These are phyloP conservation scores for Populus trichocarpa DNA, from an alignment of 441 rosid species.

Conservation along the genomic window DNA sequence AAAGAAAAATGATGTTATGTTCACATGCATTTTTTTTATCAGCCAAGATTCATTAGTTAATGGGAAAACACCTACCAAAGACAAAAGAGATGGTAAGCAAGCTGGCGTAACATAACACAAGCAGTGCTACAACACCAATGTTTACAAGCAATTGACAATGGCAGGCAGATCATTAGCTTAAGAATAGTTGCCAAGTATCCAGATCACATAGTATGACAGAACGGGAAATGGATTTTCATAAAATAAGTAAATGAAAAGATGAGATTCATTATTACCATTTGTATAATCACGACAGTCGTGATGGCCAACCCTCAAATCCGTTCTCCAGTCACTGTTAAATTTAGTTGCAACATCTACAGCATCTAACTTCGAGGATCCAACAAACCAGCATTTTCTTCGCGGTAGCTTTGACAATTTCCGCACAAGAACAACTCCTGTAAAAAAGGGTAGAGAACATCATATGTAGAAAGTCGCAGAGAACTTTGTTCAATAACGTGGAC, in stretches of 20 bases:
- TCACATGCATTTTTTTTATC: too few species aligned
- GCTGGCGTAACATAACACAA: neutral
- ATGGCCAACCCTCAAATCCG: slow-evolving; percentile 50
- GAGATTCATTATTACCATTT: slow-evolving; percentile 37
- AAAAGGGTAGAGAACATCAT: neutral
- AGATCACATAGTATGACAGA: neutral
- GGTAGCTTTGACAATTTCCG: slow-evolving; percentile 49
- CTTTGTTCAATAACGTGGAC: neutral
- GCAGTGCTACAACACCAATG: too few species aligned
- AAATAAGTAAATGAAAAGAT: neutral
- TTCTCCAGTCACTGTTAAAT: slow-evolving; percentile 50
- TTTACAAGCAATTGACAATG: neutral
- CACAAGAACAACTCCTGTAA: slow-evolving; percentile 38
- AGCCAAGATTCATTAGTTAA: too few species aligned
- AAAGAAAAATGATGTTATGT: too few species aligned
- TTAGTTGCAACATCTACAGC: slow-evolving; percentile 35
- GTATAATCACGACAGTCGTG: slow-evolving; percentile 73
- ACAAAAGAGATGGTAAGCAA: too few species aligned
- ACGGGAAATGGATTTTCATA: neutral
- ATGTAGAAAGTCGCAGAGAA: neutral
- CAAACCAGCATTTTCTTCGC: slow-evolving; percentile 52
- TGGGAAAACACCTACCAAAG: too few species aligned
- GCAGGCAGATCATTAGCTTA: neutral
- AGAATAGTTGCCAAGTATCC: neutral
- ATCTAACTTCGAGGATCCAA: slow-evolving; percentile 42